A percentile compares a stretch with the other conserved stretches of the same genome.
Evolutionary conservation across 2,329 filamentous ascomycete genomes (phyloP).

Genomic region (Nothomitra cinnamomea): DNA sequence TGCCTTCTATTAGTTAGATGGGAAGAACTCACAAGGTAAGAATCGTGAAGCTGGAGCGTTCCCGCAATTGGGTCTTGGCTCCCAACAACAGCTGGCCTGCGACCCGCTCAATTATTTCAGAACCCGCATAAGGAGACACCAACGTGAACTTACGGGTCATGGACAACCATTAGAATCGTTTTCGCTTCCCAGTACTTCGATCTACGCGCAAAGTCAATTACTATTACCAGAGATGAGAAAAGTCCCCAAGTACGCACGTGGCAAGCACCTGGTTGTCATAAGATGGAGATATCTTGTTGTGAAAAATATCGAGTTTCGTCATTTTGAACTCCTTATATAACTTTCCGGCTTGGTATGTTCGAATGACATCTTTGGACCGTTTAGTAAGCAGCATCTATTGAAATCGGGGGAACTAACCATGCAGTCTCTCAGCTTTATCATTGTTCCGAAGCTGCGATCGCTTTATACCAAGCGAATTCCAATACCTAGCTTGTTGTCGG

Average conservation of each 20-base stretch:
- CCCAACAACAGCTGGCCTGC: slow-evolving; percentile 23
- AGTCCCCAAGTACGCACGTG: slow-evolving; percentile 32
- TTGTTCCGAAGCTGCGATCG: slow-evolving; percentile 25
- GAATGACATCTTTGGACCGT: slow-evolving; percentile 46
- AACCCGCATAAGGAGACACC: background rate
- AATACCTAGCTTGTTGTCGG: slow-evolving; percentile 48
- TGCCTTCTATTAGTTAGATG: background rate
- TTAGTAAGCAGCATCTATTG: background rate
- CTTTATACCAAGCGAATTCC: slow-evolving; percentile 63
- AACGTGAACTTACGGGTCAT: slow-evolving; percentile 54
- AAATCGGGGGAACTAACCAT: slow-evolving; percentile 18
- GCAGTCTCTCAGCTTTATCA: background rate
- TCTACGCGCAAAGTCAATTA: background rate
- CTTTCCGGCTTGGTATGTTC: slow-evolving; percentile 55
- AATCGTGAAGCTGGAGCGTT: slow-evolving; percentile 64
- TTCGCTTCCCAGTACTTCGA: slow-evolving; percentile 3
- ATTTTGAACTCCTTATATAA: slow-evolving; percentile 61
- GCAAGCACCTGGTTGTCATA: slow-evolving; percentile 79
- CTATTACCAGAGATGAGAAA: background rate
- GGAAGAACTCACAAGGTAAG: slow-evolving; percentile 57
- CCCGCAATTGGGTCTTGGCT: slow-evolving; percentile 38
- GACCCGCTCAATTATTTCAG: background rate
- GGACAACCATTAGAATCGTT: slow-evolving; percentile 64
- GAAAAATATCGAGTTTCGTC: slow-evolving; percentile 63
- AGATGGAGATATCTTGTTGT: slow-evolving; percentile 52